Percentiles rank a stretch among this genome's conserved stretches.
Conservation (phyloP, 208 protist species). For the Acanthamoeba sp. region DNA sequence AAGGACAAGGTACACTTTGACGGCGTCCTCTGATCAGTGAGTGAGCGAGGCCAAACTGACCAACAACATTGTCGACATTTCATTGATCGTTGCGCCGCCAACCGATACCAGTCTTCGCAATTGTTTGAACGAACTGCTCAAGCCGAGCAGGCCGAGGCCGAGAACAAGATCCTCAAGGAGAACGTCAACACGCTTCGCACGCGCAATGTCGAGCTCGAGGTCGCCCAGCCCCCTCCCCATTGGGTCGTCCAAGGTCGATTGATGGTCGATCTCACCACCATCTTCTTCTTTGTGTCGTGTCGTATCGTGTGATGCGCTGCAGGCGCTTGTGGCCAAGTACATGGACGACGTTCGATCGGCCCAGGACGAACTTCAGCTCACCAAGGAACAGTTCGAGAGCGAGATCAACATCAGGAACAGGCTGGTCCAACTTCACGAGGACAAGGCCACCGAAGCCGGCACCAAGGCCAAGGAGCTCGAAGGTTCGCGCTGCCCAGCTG, state of each 20-base stretch:
- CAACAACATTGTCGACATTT: too few species aligned
- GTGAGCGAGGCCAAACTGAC: too few species aligned
- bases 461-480: not conserved
- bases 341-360: not conserved
- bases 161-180: slow-evolving; percentile 23
- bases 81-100: not conserved
- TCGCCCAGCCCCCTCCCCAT: too few species aligned
- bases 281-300: not conserved
- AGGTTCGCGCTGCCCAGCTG: not conserved
- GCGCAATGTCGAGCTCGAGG: slow-evolving; percentile 17
- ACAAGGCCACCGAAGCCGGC: slow-evolving; percentile 11
- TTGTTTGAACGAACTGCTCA: slow-evolving; percentile 1
- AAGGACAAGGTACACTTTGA: slow-evolving; percentile 15
- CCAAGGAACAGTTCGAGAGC: slow-evolving; percentile 13
- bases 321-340: slow-evolving; percentile 27
- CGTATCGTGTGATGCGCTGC: not conserved
- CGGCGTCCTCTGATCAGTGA: too few species aligned
- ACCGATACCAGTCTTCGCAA: not conserved
- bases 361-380: slow-evolving; percentile 24
- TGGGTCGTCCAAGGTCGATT: too few species aligned
- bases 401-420: slow-evolving; percentile 18
- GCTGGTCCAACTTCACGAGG: slow-evolving; percentile 33
- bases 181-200: not conserved
- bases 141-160: slow-evolving; percentile 13
- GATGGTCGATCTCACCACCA: too few species aligned